These are phyloP conservation scores for Fraxinus greggii DNA, from an alignment of 305 asterid genomes.

Conservation along the genomic window DNA sequence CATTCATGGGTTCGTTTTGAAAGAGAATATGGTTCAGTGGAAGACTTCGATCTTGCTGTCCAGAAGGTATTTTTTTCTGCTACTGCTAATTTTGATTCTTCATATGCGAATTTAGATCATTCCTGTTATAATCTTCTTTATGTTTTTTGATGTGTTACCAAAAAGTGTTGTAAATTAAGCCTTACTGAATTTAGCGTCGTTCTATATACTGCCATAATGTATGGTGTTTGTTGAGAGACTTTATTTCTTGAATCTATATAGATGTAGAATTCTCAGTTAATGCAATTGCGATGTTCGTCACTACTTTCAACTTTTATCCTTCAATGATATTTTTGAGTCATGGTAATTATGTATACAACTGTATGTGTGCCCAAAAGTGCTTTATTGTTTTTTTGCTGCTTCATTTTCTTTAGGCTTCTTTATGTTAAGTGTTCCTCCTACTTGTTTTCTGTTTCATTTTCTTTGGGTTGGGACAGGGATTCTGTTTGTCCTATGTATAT, in stretches of 20 bases:
- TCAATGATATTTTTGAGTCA: neutral
- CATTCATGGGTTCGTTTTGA: constrained; percentile 85
- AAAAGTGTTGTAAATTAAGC: constrained; percentile 5
- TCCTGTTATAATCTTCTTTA: neutral
- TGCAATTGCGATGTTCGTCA: neutral
- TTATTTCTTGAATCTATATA: neutral
- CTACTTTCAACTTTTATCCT: neutral
- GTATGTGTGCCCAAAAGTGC: neutral
- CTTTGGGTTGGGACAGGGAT: neutral
- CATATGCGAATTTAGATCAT: constrained; percentile 14
- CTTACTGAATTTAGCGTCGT: constrained; percentile 7
- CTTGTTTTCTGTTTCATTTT: neutral
- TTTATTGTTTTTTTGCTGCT: neutral
- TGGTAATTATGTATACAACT: neutral
- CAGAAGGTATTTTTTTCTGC: constrained; percentile 58
- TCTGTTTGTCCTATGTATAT: neutral
- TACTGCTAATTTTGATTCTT: constrained; percentile 11
- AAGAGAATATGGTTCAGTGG: constrained; percentile 83
- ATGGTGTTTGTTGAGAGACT: neutral
- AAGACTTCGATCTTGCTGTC: constrained; percentile 71
- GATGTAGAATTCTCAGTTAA: neutral
- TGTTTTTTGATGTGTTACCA: neutral
- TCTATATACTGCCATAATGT: neutral
- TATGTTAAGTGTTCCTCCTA: neutral
- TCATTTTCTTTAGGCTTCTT: neutral